phyloP scores from a whole-genome alignment of 2,329 filamentous ascomycete species.

The Xylaria sp. region DNA sequence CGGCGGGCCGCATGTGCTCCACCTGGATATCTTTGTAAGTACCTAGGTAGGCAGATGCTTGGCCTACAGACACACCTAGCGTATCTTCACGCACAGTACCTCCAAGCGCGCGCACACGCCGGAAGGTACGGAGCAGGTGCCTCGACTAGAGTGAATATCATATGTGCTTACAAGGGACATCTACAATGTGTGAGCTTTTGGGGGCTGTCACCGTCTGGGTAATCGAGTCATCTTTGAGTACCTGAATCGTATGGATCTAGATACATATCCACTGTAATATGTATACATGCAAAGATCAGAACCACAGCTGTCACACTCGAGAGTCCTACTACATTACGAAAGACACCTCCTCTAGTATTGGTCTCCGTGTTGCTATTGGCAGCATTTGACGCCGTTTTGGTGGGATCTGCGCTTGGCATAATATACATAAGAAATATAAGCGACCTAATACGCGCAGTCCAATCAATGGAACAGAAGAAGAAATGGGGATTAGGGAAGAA shows the following conservation, averaged over 20 bases:
- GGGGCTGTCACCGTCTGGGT: not conserved
- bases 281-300: not conserved
- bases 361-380: constrained; percentile 12
- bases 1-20: constrained; percentile 2
- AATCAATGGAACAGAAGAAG: not conserved
- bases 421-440: constrained; percentile 1
- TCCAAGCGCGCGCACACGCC: too few species aligned
- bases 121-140: too few species aligned
- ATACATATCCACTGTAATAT: too few species aligned
- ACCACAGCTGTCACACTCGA: not conserved
- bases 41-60: too few species aligned
- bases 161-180: not conserved
- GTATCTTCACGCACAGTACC: not conserved
- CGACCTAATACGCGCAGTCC: not conserved
- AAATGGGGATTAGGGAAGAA: too few species aligned
- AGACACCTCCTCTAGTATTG: not conserved
- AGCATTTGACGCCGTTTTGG: constrained; percentile 14
- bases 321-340: not conserved
- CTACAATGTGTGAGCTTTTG: too few species aligned
- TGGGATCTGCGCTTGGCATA: constrained; percentile 20
- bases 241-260: not conserved
- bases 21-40: too few species aligned
- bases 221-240: not conserved
- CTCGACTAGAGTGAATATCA: not conserved
- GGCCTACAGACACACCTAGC: not conserved